Base-by-base conservation (phyloP, 306 rosid genomes). In the Pachyrhizus erosus region DNA sequence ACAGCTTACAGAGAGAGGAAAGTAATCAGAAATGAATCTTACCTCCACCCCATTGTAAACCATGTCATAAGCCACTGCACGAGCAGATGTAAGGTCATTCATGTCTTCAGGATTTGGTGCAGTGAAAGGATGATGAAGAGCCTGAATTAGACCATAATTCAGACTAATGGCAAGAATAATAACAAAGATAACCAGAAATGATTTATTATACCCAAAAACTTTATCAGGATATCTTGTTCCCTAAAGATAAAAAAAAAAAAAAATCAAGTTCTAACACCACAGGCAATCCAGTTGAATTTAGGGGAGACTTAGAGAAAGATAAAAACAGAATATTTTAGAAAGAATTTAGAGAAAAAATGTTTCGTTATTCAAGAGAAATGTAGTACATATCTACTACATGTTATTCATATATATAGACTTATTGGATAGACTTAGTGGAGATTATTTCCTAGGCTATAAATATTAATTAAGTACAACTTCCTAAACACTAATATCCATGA, bases 21-120 rank as follows among this genome's bases (percentile, higher is more conserved):
- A 78, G 42, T 49, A 58, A 27, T 49, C 33, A 46, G 43, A 58
- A 70, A 51, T 20, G 37, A 57, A 65, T 71, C 46, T 62, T 83
- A 93, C 99, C 99, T 96, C 99, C 42, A 96, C 99, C 70, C 99
- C 99, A 72, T 93, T 96, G 85, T 91, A 93, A 88, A 96, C 98
- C 97, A 96, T 89, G 87, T 96, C 99, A 89, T 93, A 96, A 15
- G 99, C 99, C 82, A 96, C 86, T 5, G 99, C 99, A 78, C 96
- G 97, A 62, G 99, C 99, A 73, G 97, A 86, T 29, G 98, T 90
- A 69, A 96, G 97, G 86, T 96, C 91, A 65, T 87, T 79, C 85
- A 90, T 86, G 82, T 93, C 99, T 85, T 93, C 93, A 14, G 99
- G 94, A 85, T 96, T 92, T 70, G 99, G 99, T 27, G 99, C 99